Evolutionary conservation across 352 stramenopile genomes (phyloP), one percentile per base, ranked within the genome.

Genomic region (Pythium oligandrum): DNA sequence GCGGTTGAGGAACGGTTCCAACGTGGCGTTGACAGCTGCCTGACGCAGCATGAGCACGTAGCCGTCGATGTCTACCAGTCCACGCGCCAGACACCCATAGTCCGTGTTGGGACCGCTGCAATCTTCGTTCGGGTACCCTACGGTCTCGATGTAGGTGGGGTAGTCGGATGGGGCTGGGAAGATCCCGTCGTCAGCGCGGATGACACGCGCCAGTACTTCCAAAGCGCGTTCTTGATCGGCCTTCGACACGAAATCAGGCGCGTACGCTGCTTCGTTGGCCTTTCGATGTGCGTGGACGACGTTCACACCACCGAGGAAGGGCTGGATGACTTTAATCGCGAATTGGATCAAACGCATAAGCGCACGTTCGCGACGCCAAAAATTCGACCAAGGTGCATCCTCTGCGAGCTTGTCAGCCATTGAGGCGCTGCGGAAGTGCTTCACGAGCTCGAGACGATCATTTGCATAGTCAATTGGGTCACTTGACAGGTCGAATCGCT

Each of bases 271-370:
- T 58, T 86, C 69, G 3, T 51, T 55, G 1, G 63, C 58, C 6
- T 53, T 40, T 38, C 60, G 66, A 40, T 91, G 78, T 11, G 78
- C 72, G 46, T 87, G 68, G 4, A 78, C 87, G 31, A 77, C 62
- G 40, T 89, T 81, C 35, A 82, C 68, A 30, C 75, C 74, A 4
- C 80, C 80, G 2, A 91, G 60, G 60, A 86, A 61, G 4, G 74
- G 72, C 31, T 52, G 50, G n/a, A 77, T 55, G 1, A 51, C 61
- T 17, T 57, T 56, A 48, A 86, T 68, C 0, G 72, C 67, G 7
- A 34, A 17, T 39, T 77, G 75, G 44, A 88, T 58, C 37, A 86
- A 57, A 4, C 43, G 50, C 30, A 91, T 53, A 31, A 81, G 48
- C 40, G 57, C 40, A 3, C 36, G 43, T 55, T 90, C 78, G 10